Conservation (phyloP, 768 basidiomycete species). For the Phlegmacium glaucopus region DNA sequence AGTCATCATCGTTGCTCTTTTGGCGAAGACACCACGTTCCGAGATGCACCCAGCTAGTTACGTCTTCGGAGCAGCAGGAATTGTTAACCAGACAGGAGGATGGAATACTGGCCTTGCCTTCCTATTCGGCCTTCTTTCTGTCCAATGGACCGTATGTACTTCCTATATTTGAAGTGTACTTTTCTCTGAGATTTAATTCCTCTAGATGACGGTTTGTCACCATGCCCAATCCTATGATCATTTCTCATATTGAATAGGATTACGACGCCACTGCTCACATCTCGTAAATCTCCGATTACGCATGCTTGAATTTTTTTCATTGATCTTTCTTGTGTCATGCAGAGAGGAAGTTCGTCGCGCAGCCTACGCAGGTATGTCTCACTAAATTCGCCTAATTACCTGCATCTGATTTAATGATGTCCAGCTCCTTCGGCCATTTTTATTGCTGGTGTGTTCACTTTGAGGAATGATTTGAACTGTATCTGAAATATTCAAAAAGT, state of each 20-base stretch:
- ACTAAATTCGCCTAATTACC: background rate
- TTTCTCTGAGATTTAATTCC: conserved; percentile 16
- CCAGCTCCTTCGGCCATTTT: conserved; percentile 58
- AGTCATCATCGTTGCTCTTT: conserved; percentile 84
- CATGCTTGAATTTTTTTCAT: conserved; percentile 7
- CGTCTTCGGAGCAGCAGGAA: conserved; percentile 73
- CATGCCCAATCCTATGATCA: background rate
- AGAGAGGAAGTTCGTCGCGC: conserved; percentile 81
- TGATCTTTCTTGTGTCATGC: conserved; percentile 1
- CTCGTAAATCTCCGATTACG: conserved; percentile 46
- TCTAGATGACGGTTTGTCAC: conserved; percentile 53
- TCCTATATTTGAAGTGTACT: background rate
- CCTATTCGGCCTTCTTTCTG: conserved; percentile 79
- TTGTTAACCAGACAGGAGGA: conserved; percentile 78
- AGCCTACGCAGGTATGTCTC: conserved; percentile 61
- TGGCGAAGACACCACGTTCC: conserved; percentile 65
- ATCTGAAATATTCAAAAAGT: conserved; percentile 35
- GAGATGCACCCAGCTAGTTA: conserved; percentile 82
- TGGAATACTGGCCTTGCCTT: conserved; percentile 80
- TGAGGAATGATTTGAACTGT: background rate
- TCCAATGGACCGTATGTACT: conserved; percentile 77
- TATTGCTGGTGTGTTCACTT: conserved; percentile 41
- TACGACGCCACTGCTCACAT: conserved; percentile 83
- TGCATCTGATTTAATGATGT: conserved; percentile 4
- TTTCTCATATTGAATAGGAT: conserved; percentile 40